A percentile compares a stretch with the other conserved stretches of the same genome.
phyloP scores from a whole-genome alignment of 2,329 filamentous ascomycete species.

The Penicillium paneum region DNA sequence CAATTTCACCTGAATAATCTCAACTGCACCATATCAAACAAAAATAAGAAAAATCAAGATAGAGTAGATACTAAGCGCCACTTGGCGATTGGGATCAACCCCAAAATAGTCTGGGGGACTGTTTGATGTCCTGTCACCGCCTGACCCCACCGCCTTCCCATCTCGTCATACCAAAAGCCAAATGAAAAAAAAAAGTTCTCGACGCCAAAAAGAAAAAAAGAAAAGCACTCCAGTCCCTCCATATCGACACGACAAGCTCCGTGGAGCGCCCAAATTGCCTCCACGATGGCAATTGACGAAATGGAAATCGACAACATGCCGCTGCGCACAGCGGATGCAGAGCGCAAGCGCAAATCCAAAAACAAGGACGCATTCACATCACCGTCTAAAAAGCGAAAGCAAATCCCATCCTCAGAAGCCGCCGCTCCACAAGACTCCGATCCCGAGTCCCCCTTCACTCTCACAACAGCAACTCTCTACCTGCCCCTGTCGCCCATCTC shows the following conservation, averaged over 20 bases:
- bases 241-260: constrained; percentile 14
- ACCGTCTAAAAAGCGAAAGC: constrained; percentile 45
- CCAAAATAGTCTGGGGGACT: constrained; percentile 1
- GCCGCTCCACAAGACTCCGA: constrained; percentile 23
- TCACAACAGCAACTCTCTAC: constrained; percentile 74
- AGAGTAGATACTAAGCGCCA: not conserved
- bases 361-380: constrained; percentile 41
- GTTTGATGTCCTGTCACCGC: constrained; percentile 23
- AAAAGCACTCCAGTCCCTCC: constrained; percentile 13
- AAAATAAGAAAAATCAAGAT: not conserved
- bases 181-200: constrained; percentile 32
- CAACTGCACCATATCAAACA: constrained; percentile 13
- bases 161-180: constrained; percentile 18
- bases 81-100: constrained; percentile 5
- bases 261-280: constrained; percentile 23
- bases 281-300: constrained; percentile 38
- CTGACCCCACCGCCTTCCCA: constrained; percentile 26
- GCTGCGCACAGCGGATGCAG: constrained; percentile 17
- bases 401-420: constrained; percentile 21
- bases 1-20: not conserved
- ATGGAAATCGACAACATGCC: constrained; percentile 40
- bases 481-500: constrained; percentile 58
- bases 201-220: constrained; percentile 9
- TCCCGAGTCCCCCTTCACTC: constrained; percentile 67
- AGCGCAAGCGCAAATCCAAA: constrained; percentile 47